A percentile compares a stretch with the other conserved stretches of the same genome.
phyloP scores from a whole-genome alignment of 768 basidiomycete species.

The Lentinula detonsa region DNA sequence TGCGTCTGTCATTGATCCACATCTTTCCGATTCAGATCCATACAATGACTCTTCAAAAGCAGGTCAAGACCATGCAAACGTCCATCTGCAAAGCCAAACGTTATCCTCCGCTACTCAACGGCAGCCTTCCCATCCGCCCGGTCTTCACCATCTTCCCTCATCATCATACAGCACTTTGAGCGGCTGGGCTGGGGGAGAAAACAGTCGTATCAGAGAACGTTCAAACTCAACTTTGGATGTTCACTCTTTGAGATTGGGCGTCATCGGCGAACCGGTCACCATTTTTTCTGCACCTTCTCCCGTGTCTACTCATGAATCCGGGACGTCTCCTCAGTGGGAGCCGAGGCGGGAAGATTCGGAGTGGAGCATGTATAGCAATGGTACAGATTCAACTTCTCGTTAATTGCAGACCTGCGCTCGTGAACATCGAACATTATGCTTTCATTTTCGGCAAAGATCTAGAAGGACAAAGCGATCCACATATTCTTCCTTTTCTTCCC shows the following conservation, averaged over 20 bases:
- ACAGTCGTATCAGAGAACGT: neutral
- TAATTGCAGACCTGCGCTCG: too few species aligned
- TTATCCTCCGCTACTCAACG: neutral
- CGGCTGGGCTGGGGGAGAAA: slow-evolving; percentile 1
- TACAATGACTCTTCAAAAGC: neutral
- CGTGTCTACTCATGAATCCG: neutral
- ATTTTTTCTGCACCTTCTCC: neutral
- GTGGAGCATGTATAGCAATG: too few species aligned
- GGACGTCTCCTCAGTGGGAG: neutral
- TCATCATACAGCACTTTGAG: slow-evolving; percentile 4
- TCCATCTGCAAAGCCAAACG: neutral
- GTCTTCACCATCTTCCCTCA: neutral
- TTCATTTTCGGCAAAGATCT: too few species aligned
- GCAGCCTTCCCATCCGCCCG: neutral
- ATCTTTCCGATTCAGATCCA: neutral
- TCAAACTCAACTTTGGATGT: neutral
- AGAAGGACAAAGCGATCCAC: too few species aligned
- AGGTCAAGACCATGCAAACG: neutral
- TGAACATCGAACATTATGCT: too few species aligned
- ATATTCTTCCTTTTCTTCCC: too few species aligned
- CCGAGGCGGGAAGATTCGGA: too few species aligned
- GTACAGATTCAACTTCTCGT: too few species aligned
- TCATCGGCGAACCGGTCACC: neutral
- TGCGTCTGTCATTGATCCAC: neutral
- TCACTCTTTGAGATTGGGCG: neutral